Conservation (phyloP, 202 grass and related monocot species). For the Carex arenaria region DNA sequence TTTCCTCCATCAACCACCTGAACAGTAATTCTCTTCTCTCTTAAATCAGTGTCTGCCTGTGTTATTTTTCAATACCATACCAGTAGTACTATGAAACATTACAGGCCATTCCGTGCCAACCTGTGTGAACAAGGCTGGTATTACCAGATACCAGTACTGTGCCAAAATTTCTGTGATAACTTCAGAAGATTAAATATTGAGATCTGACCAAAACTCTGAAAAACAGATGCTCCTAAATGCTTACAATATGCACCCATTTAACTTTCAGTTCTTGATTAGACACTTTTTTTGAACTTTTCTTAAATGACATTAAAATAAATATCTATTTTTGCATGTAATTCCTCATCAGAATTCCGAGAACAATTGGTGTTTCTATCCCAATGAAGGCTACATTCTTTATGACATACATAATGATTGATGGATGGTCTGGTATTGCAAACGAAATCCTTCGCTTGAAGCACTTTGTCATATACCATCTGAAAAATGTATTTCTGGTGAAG, state of each 20-base stretch:
- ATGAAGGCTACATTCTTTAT: constrained; percentile 99
- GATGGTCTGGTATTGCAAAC: constrained; percentile 84
- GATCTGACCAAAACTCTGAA: neutral
- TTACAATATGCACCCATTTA: neutral
- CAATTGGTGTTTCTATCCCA: constrained; percentile 92
- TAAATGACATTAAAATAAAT: neutral
- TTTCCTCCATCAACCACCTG: constrained; percentile 74
- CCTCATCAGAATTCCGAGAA: constrained; percentile 65
- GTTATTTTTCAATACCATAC: neutral
- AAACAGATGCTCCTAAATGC: neutral
- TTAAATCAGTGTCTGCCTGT: neutral
- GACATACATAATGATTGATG: constrained; percentile 96
- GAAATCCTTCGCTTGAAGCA: constrained; percentile 86
- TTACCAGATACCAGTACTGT: neutral
- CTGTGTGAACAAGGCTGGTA: neutral
- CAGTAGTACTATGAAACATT: neutral
- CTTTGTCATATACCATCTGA: constrained; percentile 88
- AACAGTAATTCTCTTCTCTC: constrained; percentile 52
- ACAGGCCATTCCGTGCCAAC: neutral
- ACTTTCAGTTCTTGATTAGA: neutral
- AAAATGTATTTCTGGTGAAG: constrained; percentile 95
- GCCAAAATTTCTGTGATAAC: neutral
- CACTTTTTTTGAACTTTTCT: neutral
- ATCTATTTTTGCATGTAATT: neutral
- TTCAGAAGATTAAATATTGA: neutral